Base-by-base conservation (phyloP, 192 early-diverging fungal species). In the Coemansia sp. region DNA sequence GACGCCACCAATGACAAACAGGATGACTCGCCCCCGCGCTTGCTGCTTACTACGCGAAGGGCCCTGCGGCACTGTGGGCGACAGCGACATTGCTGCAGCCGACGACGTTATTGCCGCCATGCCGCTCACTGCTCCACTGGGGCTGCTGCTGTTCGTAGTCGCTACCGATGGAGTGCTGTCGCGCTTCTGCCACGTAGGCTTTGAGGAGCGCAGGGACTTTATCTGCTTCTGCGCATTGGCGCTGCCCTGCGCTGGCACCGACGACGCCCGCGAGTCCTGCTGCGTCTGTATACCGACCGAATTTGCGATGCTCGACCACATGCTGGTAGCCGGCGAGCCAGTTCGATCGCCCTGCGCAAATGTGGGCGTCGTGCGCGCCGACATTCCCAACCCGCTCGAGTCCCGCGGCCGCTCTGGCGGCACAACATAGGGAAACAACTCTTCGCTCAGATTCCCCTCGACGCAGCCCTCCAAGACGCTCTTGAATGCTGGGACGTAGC, bases 151-250 rank as follows among this genome's bases (percentile, higher is more conserved):
- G n/a, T 61, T 43, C 0, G 31, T 43, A 6, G 67, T 24, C 24
- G 64, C 43, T 17, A 45, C 47, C 2, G 77, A 60, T 10, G 80
- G 80, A 12, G 80, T 60, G 68, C 74, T 77, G 22, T 82, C 80
- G 51, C 80, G 80, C 68, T 82, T 82, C 60, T 82, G 80, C 80
- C 80, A 82, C n/a, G 80, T 77, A 9, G 74, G 80, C 43, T 68
- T 60, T 11, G 74, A 71, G 29, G 71, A 74, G 35, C 80, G 80
- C 47, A 82, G 71, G 7, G 80, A 82, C 45, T 73, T 76, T 42
- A 82, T 76, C 47, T 76, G 79, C 14, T 71, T 74, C 1, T 67
- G 47, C n/a, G 39, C 64, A 19, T 39, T 7, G 59, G 17, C 46
- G 11, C 56, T 37, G 42, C 60, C 65, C 69, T 74, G 72, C 25